Evolutionary conservation across 106 monocot species (phyloP).

Genomic region (Apostasia ramifera): DNA sequence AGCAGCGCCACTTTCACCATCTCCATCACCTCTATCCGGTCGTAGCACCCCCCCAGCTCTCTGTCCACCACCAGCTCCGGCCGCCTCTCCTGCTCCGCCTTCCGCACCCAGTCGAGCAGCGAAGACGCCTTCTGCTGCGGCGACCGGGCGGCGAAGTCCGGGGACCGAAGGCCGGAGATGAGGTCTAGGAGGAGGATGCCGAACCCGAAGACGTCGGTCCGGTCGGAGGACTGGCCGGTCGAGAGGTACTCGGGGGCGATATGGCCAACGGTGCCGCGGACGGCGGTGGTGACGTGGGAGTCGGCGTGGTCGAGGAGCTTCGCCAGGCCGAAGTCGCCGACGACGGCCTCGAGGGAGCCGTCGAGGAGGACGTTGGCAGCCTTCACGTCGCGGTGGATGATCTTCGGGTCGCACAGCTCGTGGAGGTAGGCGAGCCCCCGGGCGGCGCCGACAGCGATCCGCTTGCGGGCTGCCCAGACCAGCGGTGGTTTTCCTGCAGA

Average conservation of each 20-base stretch:
- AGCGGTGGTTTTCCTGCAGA: conserved; percentile 59
- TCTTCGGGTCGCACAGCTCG: conserved; percentile 99
- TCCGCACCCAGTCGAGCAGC: conserved; percentile 64
- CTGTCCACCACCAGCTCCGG: conserved; percentile 49
- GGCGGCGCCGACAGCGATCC: conserved; percentile 78
- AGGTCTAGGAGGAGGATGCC: conserved; percentile 66
- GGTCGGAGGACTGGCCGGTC: conserved; percentile 71
- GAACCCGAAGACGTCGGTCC: conserved; percentile 74
- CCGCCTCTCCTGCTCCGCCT: conserved; percentile 46
- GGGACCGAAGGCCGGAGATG: conserved; percentile 43
- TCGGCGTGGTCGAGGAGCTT: conserved; percentile 85
- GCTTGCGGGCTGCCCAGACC: conserved; percentile 72
- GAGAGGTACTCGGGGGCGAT: conserved; percentile 77
- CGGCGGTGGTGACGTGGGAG: conserved; percentile 76
- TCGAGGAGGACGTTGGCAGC: conserved; percentile 95
- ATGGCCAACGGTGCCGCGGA: conserved; percentile 81
- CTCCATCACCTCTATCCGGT: conserved; percentile 64
- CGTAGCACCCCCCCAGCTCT: conserved; percentile 36
- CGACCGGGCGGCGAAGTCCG: conserved; percentile 31
- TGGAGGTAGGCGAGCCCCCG: conserved; percentile 86
- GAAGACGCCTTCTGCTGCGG: conserved; percentile 20
- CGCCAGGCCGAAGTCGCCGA: conserved; percentile 94
- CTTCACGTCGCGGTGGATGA: conserved; percentile 96
- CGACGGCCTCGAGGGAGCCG: conserved; percentile 65
- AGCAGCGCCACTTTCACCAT: conserved; percentile 67